phyloP scores from a whole-genome alignment of 108 stramenopile species.

The Skeletonema costatum region DNA sequence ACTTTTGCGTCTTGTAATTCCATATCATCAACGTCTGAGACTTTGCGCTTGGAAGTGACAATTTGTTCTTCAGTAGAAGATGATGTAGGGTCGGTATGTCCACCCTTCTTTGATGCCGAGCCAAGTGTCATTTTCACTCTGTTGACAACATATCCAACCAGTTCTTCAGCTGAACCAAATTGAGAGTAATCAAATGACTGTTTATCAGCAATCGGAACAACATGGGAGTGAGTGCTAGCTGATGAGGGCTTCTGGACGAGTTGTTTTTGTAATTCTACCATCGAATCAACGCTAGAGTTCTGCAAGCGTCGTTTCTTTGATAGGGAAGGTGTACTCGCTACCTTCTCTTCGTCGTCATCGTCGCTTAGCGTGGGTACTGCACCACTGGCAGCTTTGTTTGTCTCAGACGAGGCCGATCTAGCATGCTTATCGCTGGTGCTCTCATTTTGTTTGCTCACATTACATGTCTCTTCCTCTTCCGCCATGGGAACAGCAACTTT shows the following conservation, averaged over 20 bases:
- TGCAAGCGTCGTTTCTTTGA: slow-evolving; percentile 7
- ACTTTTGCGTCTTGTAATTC: background rate
- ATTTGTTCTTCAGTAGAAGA: slow-evolving; percentile 1
- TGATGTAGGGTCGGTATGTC: background rate
- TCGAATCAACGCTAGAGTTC: slow-evolving; percentile 12
- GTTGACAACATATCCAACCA: slow-evolving; percentile 20
- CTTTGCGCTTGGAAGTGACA: slow-evolving; percentile 42
- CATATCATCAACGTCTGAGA: slow-evolving; percentile 41
- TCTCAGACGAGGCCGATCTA: background rate
- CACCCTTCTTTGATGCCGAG: background rate
- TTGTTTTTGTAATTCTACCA: slow-evolving; percentile 3
- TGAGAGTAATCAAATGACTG: slow-evolving; percentile 2
- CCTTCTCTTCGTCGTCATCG: slow-evolving; percentile 2
- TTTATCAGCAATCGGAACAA: slow-evolving; percentile 8
- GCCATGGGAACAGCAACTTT: slow-evolving; percentile 8
- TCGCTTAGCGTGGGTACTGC: background rate
- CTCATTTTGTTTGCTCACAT: background rate
- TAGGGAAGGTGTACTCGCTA: background rate
- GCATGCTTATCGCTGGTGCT: background rate
- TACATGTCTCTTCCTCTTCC: background rate
- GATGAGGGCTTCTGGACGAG: background rate
- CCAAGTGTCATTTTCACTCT: background rate
- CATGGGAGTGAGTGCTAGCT: slow-evolving; percentile 2
- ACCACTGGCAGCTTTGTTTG: background rate
- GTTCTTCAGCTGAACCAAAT: slow-evolving; percentile 21